Base-by-base conservation (phyloP, 345 rosid species). In the Raphanus raphanistrum region DNA sequence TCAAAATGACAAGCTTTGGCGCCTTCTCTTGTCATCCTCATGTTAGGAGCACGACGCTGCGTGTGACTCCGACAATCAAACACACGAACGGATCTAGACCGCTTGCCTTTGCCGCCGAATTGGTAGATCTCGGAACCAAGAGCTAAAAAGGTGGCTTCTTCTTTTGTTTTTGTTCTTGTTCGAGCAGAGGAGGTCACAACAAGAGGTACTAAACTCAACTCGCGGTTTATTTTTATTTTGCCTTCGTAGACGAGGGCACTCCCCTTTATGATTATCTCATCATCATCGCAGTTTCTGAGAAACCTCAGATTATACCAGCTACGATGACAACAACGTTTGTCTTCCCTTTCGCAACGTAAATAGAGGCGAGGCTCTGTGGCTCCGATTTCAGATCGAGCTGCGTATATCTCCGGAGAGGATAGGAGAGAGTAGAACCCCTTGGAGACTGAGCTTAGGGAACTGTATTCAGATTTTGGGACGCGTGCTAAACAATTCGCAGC, bases 21-120 rank as follows among this genome's bases (percentile, higher is more conserved):
- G 54, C 84, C 83, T 54, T 85, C 90, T 6, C 97, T 87, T 2
- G 82, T 77, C 28, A 88, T 70, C 0, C 70, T 84, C 94, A 90
- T 61, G 9, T 6, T 5, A 29, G 65, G 65, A 61, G 10, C 65
- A 28, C 4, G 36, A 13, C 65, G 17, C 15, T n/a, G 16, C 10
- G 65, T 61, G 36, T 61, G 8, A 28, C 36, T 61, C 65, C 65
- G 17, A 61, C 65, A 61, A 13, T 61, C 17, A 6, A 61, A 16
- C 36, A 61, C 65, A 28, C 65, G 16, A 29, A 61, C 17, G 3
- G 35, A 15, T 61, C 65, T 28, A 8, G 16, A 28, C 2, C 16
- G 36, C 17, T 61, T 61, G 16, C 7, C 16, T 15, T 5, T 5
- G 5, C 93, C 97, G 0, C 94, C 94, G 54, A 92, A 63, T 2